phyloP scores from a whole-genome alignment of 116 monocot species.

The Thalassia testudinum region DNA sequence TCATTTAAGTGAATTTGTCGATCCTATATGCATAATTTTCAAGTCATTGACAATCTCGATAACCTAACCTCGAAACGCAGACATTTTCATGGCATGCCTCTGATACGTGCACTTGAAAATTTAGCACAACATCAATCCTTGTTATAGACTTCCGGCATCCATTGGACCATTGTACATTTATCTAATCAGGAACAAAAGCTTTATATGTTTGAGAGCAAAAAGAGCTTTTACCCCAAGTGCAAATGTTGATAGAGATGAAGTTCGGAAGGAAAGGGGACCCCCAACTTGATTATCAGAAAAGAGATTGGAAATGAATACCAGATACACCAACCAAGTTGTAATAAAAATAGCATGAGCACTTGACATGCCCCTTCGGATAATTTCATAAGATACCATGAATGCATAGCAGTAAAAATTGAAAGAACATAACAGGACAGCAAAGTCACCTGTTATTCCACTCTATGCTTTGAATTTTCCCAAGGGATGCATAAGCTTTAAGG shows the following conservation, averaged over 20 bases:
- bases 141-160: neutral
- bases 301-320: conserved; percentile 57
- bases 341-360: conserved; percentile 79
- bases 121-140: too few species aligned
- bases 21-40: too few species aligned
- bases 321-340: conserved; percentile 55
- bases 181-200: neutral
- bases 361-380: conserved; percentile 69
- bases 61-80: too few species aligned
- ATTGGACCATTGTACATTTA: neutral
- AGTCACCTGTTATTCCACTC: conserved; percentile 90
- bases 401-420: too few species aligned
- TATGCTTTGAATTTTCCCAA: conserved; percentile 56
- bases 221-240: conserved; percentile 49
- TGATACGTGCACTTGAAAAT: too few species aligned
- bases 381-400: too few species aligned
- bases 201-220: neutral
- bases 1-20: too few species aligned
- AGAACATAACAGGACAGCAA: too few species aligned
- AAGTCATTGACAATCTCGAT: too few species aligned
- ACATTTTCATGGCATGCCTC: too few species aligned
- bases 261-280: conserved; percentile 43
- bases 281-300: conserved; percentile 30
- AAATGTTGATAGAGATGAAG: conserved; percentile 61
- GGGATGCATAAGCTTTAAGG: conserved; percentile 42